Conservation (phyloP, 306 rosid genomes). For the Sicyos edulis region DNA sequence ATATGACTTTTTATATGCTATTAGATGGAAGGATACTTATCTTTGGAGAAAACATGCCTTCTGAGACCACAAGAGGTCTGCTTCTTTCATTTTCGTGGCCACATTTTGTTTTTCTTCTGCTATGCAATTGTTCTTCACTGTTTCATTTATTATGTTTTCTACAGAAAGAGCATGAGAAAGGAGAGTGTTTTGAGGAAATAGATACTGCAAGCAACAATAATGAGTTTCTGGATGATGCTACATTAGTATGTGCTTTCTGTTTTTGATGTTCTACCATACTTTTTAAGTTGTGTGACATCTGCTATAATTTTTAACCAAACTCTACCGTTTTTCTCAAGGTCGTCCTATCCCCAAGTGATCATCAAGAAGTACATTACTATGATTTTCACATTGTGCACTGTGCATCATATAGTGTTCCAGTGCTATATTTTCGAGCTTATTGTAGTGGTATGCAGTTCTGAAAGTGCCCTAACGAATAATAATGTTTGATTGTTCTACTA, state of each 20-base stretch:
- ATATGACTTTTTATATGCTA: not conserved
- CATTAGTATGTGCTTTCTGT: slow-evolving; percentile 50
- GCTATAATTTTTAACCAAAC: not conserved
- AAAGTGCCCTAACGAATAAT: not conserved
- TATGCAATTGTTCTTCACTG: not conserved
- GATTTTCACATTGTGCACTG: slow-evolving; percentile 68
- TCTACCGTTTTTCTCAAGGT: slow-evolving; percentile 31
- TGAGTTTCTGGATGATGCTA: slow-evolving; percentile 51
- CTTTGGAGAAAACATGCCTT: slow-evolving; percentile 50
- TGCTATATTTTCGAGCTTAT: slow-evolving; percentile 63
- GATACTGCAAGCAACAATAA: slow-evolving; percentile 29
- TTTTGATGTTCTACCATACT: slow-evolving; percentile 8
- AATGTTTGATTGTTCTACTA: not conserved
- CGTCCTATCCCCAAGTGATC: slow-evolving; percentile 30
- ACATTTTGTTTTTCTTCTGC: not conserved
- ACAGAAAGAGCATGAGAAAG: slow-evolving; percentile 33
- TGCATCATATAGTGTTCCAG: slow-evolving; percentile 70
- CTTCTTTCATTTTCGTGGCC: not conserved
- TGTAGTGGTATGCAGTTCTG: slow-evolving; percentile 42
- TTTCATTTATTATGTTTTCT: not conserved
- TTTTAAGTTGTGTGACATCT: not conserved
- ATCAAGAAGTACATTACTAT: slow-evolving; percentile 37
- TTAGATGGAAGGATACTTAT: slow-evolving; percentile 58
- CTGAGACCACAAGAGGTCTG: slow-evolving; percentile 34
- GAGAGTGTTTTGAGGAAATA: slow-evolving; percentile 23